Evolutionary conservation across 116 monocot species (phyloP).

Genomic region (Zostera marina): DNA sequence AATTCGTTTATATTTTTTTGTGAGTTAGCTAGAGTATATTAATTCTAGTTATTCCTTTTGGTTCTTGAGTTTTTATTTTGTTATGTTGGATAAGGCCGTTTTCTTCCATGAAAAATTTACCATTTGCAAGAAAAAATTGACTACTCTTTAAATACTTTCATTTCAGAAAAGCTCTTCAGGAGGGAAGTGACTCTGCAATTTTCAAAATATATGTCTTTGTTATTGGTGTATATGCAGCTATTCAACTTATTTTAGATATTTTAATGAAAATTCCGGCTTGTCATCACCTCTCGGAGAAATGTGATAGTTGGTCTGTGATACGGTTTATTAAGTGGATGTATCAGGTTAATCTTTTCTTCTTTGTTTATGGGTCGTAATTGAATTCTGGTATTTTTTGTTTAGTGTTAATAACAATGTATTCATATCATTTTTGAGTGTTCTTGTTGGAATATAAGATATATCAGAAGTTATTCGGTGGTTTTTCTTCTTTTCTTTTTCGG

Average conservation of each 20-base stretch:
- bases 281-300: slow-evolving; percentile 38
- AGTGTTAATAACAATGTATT: too few species aligned
- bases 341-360: slow-evolving; percentile 31
- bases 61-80: too few species aligned
- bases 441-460: too few species aligned
- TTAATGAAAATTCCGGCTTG: slow-evolving; percentile 67
- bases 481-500: too few species aligned
- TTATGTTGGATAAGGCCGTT: too few species aligned
- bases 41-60: too few species aligned
- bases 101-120: too few species aligned
- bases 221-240: slow-evolving; percentile 54
- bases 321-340: slow-evolving; percentile 88
- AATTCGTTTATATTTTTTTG: too few species aligned
- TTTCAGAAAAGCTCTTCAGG: slow-evolving; percentile 63
- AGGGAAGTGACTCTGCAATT: slow-evolving; percentile 42
- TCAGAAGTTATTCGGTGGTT: too few species aligned
- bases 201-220: slow-evolving; percentile 87
- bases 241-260: slow-evolving; percentile 41
- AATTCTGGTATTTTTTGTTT: background rate
- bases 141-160: background rate
- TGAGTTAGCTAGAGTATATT: too few species aligned
- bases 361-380: background rate
- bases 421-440: too few species aligned
- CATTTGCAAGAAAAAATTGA: too few species aligned
- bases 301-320: slow-evolving; percentile 59